phyloP scores from a whole-genome alignment of 2,329 filamentous ascomycete species.

The Diaporthe humulicola region DNA sequence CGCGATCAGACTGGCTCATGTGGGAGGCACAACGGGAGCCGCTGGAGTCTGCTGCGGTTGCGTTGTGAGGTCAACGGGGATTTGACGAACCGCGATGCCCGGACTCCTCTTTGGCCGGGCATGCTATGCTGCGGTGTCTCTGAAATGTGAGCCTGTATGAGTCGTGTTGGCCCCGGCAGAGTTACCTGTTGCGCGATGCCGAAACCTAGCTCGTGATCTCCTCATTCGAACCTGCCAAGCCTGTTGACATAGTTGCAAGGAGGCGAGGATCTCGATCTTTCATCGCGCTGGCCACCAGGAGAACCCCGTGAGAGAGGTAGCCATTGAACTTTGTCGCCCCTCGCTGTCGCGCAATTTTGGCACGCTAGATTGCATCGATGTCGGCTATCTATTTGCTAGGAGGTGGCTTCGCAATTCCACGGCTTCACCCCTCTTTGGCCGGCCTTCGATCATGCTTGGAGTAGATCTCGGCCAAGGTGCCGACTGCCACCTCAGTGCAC shows the following conservation, averaged over 20 bases:
- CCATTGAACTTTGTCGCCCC: constrained; percentile 16
- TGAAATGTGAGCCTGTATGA: constrained; percentile 6
- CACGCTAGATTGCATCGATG: background rate
- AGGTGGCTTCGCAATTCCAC: background rate
- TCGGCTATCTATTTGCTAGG: background rate
- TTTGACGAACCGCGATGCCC: background rate
- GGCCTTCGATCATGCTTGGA: constrained; percentile 18
- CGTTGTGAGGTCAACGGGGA: constrained; percentile 58
- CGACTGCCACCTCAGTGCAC: background rate
- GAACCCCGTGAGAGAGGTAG: background rate
- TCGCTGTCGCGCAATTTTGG: background rate
- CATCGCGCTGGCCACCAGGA: background rate
- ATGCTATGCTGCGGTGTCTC: constrained; percentile 11
- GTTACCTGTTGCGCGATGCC: background rate
- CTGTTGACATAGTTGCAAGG: background rate
- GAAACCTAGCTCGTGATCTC: constrained; percentile 4
- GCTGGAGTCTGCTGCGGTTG: constrained; percentile 75
- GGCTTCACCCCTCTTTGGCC: background rate
- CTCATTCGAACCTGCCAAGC: constrained; percentile 22
- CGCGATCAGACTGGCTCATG: constrained; percentile 95
- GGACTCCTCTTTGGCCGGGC: constrained; percentile 1
- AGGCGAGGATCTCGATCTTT: background rate
- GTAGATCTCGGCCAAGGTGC: constrained; percentile 24
- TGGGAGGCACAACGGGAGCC: constrained; percentile 86
- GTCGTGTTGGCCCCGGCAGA: background rate